Evolutionary conservation across 2,329 filamentous ascomycete species (phyloP).

Genomic region (Dryadomyces quercivorus): DNA sequence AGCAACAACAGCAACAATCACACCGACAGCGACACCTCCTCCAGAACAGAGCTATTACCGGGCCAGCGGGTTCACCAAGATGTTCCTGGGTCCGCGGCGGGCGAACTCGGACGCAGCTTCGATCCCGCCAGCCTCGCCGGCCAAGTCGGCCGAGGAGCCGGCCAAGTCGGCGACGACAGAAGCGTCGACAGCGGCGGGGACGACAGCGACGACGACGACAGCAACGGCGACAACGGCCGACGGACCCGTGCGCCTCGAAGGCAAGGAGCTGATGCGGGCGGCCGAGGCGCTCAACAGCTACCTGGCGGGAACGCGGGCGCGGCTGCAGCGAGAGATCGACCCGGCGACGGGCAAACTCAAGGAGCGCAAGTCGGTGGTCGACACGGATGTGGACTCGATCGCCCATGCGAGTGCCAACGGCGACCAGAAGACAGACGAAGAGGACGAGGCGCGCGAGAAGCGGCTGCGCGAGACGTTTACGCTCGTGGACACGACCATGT

Average conservation of each 20-base stretch:
- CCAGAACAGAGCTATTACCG: not conserved
- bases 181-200: slow-evolving; percentile 8
- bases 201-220: not conserved
- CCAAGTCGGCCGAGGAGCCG: slow-evolving; percentile 23
- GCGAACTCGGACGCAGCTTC: slow-evolving; percentile 43
- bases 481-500: slow-evolving; percentile 86
- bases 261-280: slow-evolving; percentile 72
- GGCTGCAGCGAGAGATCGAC: slow-evolving; percentile 49
- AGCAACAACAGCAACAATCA: not conserved
- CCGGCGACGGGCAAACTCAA: slow-evolving; percentile 51
- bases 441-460: slow-evolving; percentile 51
- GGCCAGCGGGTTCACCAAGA: slow-evolving; percentile 36
- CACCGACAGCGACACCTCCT: not conserved
- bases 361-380: slow-evolving; percentile 25
- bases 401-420: too few species aligned
- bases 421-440: slow-evolving; percentile 23
- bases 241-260: slow-evolving; percentile 37
- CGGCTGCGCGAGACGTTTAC: slow-evolving; percentile 66
- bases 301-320: slow-evolving; percentile 69
- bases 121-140: slow-evolving; percentile 43
- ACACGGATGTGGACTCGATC: not conserved
- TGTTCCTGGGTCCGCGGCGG: slow-evolving; percentile 38
- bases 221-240: not conserved
- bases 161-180: slow-evolving; percentile 28
- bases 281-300: slow-evolving; percentile 78